Evolutionary conservation across 495 filamentous ascomycete species (phyloP), one percentile per base, ranked within the genome.

Genomic region (Lophiotrema nucula): DNA sequence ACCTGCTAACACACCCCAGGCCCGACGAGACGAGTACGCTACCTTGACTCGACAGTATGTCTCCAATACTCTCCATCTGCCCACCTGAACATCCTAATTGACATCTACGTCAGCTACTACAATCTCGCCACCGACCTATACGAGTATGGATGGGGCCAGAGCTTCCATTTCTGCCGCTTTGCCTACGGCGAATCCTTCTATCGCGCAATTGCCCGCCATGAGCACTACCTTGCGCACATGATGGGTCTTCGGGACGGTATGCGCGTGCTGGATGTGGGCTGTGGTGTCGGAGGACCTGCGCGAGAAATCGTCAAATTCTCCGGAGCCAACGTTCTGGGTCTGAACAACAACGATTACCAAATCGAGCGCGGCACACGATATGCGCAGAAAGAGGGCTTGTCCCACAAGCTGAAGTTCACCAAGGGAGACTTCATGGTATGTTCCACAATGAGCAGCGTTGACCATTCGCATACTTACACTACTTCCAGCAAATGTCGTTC

Each of bases 331-430:
- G 82, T 97, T 57, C 86, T 89, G 22, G 93, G 93, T 35, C 75
- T 98, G 69, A 98, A 98, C 84, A 98, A 97, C 85, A 98, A 97
- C 77, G 92, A 97, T 77, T 97, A 97, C 81, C 93, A 98, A 76
- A 97, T 98, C 70, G 83, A 97, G 73, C 88, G 93, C 47, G 95
- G 93, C 5, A 92, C 86, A 21, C 80, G 80, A 39, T 97, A 97
- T 71, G 89, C 91, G 15, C 73, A 80, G 47, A 85, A 86, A 67
- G 90, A 96, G 70, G 88, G 88, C 49, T 77, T 97, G 31, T 81
- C 85, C 2, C 69, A 90, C 66, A 89, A 96, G 77, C 75, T 97
- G 68, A 83, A 80, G 67, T 97, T 90, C 63, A 86, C 89, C 58
- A 97, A 97, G 83, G 92, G 93, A 43, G 95, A 97, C 67, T 98